Percentiles rank a stretch among this genome's conserved stretches.
phyloP scores from a whole-genome alignment of 2,329 filamentous ascomycete genomes.

The Trematosphaeria pertusa region DNA sequence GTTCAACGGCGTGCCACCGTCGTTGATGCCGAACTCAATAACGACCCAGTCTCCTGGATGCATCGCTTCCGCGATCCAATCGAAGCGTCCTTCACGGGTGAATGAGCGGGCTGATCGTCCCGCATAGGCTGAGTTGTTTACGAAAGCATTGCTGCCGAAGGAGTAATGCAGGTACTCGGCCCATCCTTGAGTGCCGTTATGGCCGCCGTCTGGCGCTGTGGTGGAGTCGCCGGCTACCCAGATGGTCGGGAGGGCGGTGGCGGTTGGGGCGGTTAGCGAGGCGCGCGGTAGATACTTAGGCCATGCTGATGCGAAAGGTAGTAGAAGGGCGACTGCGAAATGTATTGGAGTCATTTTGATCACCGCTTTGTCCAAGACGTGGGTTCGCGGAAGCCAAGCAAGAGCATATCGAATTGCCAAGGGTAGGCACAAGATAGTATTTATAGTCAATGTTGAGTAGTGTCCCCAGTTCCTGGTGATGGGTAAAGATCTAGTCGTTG shows the following conservation, averaged over 20 bases:
- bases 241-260: slow-evolving; percentile 2
- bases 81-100: slow-evolving; percentile 69
- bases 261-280: not conserved
- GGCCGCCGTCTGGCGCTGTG: slow-evolving; percentile 58
- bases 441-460: not conserved
- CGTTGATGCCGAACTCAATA: slow-evolving; percentile 75
- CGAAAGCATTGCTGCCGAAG: slow-evolving; percentile 48
- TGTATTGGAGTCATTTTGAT: not conserved
- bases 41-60: slow-evolving; percentile 67
- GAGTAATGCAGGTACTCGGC: slow-evolving; percentile 64
- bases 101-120: slow-evolving; percentile 71
- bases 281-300: not conserved
- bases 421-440: not conserved
- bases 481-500: not conserved
- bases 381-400: not conserved
- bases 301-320: not conserved
- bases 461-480: not conserved
- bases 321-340: not conserved
- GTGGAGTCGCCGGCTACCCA: slow-evolving; percentile 65
- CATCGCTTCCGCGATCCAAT: slow-evolving; percentile 59
- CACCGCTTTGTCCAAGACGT: not conserved
- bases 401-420: not conserved
- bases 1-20: slow-evolving; percentile 42
- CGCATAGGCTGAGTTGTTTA: slow-evolving; percentile 68
- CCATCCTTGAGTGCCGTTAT: slow-evolving; percentile 57